These are phyloP conservation scores for Thelephora ganbajun DNA, from an alignment of 768 basidiomycete species.

Conservation along the genomic window DNA sequence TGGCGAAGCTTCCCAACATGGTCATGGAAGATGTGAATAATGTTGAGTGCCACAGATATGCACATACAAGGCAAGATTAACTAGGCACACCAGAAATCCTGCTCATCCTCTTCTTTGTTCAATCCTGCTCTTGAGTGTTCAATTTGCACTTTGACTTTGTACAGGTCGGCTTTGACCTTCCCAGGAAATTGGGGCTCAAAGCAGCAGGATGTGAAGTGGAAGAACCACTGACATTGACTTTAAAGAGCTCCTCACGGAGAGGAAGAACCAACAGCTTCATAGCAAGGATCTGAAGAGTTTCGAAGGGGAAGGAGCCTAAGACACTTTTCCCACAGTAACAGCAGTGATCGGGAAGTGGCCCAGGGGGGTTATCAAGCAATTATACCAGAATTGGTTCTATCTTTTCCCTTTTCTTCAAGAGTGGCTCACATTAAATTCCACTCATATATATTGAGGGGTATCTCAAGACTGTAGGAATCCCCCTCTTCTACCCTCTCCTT, in stretches of 20 bases:
- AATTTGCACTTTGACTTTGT: slow-evolving; percentile 55
- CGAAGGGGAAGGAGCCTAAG: too few species aligned
- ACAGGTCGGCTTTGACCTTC: slow-evolving; percentile 51
- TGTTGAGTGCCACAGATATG: slow-evolving; percentile 29
- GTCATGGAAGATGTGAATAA: slow-evolving; percentile 45
- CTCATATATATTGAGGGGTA: too few species aligned
- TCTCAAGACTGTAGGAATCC: too few species aligned
- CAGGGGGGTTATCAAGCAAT: too few species aligned
- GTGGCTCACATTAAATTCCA: too few species aligned
- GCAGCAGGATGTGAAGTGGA: slow-evolving; percentile 3
- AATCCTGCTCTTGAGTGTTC: slow-evolving; percentile 55
- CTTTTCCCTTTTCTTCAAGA: too few species aligned
- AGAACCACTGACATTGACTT: slow-evolving; percentile 25
- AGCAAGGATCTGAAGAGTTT: slow-evolving; percentile 68
- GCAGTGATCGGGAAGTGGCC: too few species aligned
- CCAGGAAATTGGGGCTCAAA: slow-evolving; percentile 3
- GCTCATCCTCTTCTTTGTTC: slow-evolving; percentile 70
- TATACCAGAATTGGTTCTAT: too few species aligned
- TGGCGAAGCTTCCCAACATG: slow-evolving; percentile 58
- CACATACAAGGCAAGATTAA: slow-evolving; percentile 5
- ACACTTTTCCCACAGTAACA: too few species aligned
- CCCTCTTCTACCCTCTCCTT: too few species aligned
- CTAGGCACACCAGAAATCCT: slow-evolving; percentile 63
- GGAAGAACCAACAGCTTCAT: slow-evolving; percentile 89
- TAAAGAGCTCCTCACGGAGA: slow-evolving; percentile 87